Evolutionary conservation across 441 rosid genomes (phyloP), one percentile per base, ranked within the genome.

Genomic region (Adansonia gregorii): DNA sequence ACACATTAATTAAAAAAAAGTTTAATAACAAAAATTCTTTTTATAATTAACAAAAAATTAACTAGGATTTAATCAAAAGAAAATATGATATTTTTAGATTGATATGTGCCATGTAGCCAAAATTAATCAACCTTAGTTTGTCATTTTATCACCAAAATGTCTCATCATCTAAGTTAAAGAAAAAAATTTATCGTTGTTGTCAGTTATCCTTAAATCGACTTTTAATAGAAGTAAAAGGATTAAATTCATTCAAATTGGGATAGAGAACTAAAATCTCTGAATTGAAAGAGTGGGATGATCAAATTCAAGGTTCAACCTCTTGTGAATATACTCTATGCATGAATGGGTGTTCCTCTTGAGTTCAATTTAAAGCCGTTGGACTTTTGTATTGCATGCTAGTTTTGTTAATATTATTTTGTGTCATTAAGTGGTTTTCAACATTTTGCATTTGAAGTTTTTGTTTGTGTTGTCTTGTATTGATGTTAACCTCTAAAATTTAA

Each of bases 401-500:
- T 31, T 52, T 54, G 2, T 35, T 43, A 41, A 3, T 59, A 39
- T 59, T 74, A 27, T 41, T 39, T 59, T 24, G 22, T 22, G 58
- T 24, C 2, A 27, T 45, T 24, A 39, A 56, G 39, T 60, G 60
- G 24, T 24, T 61, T 45, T 41, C 11, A 22, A 31, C 52, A 11
- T 58, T 59, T 59, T 22, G 14, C 8, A 3, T 24, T 22, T 52
- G 7, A 45, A 39, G 67, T 17, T 20, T 41, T 65, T 52, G 69
- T 17, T 31, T 73, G 41, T 67, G 39, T 65, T 51, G 19, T 76
- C 73, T 74, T 74, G 43, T 39, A 51, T 56, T 77, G 64, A 63
- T 63, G 19, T 59, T 54, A 19, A 39, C 6, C 1, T 43, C 46
- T 6, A 43, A 43, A 43, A 0, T 43, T 43, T 43, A 45, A 45